These are phyloP conservation scores for Atkinsonella texensis DNA, from an alignment of 2,329 filamentous ascomycete genomes.

Conservation along the genomic window DNA sequence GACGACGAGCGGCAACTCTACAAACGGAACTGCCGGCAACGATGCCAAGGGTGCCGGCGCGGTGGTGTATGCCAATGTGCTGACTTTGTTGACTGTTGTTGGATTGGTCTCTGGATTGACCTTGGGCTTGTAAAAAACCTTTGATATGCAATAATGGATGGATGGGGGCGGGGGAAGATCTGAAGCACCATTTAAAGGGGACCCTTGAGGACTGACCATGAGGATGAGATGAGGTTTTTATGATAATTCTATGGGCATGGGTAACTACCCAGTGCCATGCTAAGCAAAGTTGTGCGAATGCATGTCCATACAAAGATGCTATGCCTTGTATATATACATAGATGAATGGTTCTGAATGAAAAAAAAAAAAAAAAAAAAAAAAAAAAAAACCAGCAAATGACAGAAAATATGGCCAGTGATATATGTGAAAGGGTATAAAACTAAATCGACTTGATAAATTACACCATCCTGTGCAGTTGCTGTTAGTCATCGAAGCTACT, in stretches of 20 bases:
- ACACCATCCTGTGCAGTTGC: background rate
- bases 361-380: background rate
- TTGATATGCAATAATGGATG: too few relatives aligned
- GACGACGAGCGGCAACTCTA: background rate
- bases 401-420: background rate
- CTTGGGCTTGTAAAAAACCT: conserved; percentile 19
- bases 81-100: conserved; percentile 22
- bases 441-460: background rate
- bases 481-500: background rate
- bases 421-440: conserved; percentile 4
- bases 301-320: background rate
- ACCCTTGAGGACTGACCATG: background rate
- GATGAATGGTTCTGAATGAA: background rate
- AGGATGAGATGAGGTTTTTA: background rate
- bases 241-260: background rate
- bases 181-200: too few relatives aligned
- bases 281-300: background rate
- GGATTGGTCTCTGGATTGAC: conserved; percentile 27
- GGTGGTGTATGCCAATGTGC: conserved; percentile 12
- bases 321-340: background rate
- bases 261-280: background rate
- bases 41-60: conserved; percentile 12
- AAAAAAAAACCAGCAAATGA: conserved; percentile 1
- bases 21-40: background rate
- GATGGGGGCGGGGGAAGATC: background rate